A percentile compares a stretch with the other conserved stretches of the same genome.
These are phyloP conservation scores for Eutypa lata DNA, from an alignment of 2,329 filamentous ascomycete species.

Conservation along the genomic window DNA sequence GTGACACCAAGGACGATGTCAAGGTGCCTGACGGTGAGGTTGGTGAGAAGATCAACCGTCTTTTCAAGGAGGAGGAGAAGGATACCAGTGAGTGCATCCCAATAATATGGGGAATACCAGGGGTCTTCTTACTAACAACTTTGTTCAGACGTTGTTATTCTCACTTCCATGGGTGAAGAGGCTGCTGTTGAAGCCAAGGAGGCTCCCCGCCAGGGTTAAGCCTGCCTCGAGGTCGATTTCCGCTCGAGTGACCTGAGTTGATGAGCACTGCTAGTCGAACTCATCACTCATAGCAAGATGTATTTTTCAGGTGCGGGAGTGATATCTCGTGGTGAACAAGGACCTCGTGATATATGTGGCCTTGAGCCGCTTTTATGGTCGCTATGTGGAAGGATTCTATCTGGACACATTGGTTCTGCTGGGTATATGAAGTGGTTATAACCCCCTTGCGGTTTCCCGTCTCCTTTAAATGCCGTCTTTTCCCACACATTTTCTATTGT, in stretches of 20 bases:
- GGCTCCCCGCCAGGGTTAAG: slow-evolving; percentile 55
- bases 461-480: slow-evolving; percentile 30
- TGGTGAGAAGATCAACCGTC: slow-evolving; percentile 79
- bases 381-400: slow-evolving; percentile 39
- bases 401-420: slow-evolving; percentile 43
- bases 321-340: slow-evolving; percentile 20
- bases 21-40: slow-evolving; percentile 87
- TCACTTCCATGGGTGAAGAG: slow-evolving; percentile 96
- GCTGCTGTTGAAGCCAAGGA: slow-evolving; percentile 91
- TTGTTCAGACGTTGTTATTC: slow-evolving; percentile 76
- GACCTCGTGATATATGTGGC: slow-evolving; percentile 12
- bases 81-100: slow-evolving; percentile 74
- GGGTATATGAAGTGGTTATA: slow-evolving; percentile 32
- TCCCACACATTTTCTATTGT: slow-evolving; percentile 30
- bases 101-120: background rate
- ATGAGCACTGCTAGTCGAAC: slow-evolving; percentile 9
- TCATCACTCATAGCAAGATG: slow-evolving; percentile 4
- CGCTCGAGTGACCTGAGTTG: slow-evolving; percentile 14
- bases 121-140: slow-evolving; percentile 15
- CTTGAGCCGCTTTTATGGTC: slow-evolving; percentile 33
- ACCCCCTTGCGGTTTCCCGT: slow-evolving; percentile 29
- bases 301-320: slow-evolving; percentile 7
- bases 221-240: slow-evolving; percentile 6
- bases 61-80: slow-evolving; percentile 82
- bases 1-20: slow-evolving; percentile 90